These are phyloP conservation scores for Pinus taeda DNA, from an alignment of 75 land plant species.

Conservation along the genomic window DNA sequence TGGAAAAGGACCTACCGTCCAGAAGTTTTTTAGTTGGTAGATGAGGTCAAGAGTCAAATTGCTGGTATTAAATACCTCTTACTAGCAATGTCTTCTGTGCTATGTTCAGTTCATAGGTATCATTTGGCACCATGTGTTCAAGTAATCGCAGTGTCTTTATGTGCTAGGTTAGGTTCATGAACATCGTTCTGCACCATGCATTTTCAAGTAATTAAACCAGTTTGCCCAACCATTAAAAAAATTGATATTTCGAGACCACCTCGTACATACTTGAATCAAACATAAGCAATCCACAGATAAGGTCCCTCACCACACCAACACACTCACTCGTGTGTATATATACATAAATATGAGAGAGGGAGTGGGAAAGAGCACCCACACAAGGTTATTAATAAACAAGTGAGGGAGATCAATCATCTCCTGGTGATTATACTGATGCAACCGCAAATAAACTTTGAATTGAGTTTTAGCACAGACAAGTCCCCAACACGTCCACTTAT, in stretches of 20 bases:
- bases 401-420: background rate
- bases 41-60: background rate
- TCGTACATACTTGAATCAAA: background rate
- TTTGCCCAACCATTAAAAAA: background rate
- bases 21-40: background rate
- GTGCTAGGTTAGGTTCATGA: background rate
- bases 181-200: background rate
- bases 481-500: no score
- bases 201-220: background rate
- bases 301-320: background rate
- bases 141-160: background rate
- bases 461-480: no score
- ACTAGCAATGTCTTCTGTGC: background rate
- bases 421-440: background rate
- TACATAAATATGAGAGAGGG: no score
- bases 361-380: no score
- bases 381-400: no score
- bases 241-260: background rate
- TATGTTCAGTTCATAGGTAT: background rate
- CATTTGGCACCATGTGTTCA: background rate
- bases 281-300: background rate
- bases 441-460: background rate
- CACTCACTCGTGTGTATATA: no score
- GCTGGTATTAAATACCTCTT: background rate
- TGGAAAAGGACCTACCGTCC: background rate